Percentiles rank a stretch among this genome's conserved stretches.
These are phyloP conservation scores for Collariella sp. DNA, from an alignment of 495 filamentous ascomycete genomes.

Conservation along the genomic window DNA sequence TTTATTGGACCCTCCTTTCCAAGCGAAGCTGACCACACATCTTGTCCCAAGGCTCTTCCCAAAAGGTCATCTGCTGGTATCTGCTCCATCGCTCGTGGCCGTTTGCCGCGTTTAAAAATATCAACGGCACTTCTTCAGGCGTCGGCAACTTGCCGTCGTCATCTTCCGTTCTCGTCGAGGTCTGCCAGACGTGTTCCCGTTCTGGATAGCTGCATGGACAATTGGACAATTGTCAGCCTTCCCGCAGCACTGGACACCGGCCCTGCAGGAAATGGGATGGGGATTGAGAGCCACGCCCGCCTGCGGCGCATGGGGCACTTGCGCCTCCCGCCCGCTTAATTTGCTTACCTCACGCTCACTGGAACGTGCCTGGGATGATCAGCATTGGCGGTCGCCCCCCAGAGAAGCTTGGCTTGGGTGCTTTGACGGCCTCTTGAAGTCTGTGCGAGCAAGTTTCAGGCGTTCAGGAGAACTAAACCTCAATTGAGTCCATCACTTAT, in stretches of 20 bases:
- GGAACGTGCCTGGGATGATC: slow-evolving; percentile 8
- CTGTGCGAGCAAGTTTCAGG: background rate
- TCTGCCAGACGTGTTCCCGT: too few species aligned
- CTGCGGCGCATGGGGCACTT: slow-evolving; percentile 14
- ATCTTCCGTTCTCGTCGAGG: too few species aligned
- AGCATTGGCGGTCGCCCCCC: slow-evolving; percentile 9
- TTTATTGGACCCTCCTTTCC: background rate
- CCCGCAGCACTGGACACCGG: slow-evolving; percentile 1
- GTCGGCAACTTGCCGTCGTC: too few species aligned
- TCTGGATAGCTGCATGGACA: too few species aligned
- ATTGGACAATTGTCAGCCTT: background rate
- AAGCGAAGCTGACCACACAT: too few species aligned
- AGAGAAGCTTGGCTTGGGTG: background rate
- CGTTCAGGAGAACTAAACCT: too few species aligned
- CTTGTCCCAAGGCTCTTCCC: too few species aligned
- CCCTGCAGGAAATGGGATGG: slow-evolving; percentile 11
- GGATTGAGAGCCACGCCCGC: slow-evolving; percentile 4
- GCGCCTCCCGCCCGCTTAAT: slow-evolving; percentile 21
- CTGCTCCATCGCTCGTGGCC: too few species aligned
- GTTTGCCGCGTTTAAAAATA: too few species aligned
- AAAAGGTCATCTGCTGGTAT: too few species aligned
- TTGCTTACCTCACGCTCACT: slow-evolving; percentile 3
- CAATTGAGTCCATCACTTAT: too few species aligned
- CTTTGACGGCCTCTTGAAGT: background rate
- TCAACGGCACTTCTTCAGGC: too few species aligned